These are phyloP conservation scores for Tetrapisispora phaffii DNA, from an alignment of 805 yeast species.

Conservation along the genomic window DNA sequence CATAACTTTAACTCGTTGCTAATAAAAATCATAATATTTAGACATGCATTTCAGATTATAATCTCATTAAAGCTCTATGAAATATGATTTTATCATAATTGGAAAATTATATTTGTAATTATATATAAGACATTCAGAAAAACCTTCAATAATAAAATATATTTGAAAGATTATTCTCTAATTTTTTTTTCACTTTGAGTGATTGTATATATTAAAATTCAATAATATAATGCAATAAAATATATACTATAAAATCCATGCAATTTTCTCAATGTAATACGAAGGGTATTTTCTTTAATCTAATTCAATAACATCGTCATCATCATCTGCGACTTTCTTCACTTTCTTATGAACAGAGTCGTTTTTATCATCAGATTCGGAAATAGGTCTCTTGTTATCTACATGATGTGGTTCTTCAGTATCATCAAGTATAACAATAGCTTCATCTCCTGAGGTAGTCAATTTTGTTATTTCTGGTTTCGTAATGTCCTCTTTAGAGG, in stretches of 20 bases:
- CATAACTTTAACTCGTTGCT: background rate
- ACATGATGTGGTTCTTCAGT: constrained; percentile 25
- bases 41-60: background rate
- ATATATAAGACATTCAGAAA: background rate
- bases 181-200: too few relatives aligned
- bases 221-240: background rate
- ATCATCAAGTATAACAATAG: constrained; percentile 1
- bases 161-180: too few relatives aligned
- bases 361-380: background rate
- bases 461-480: background rate
- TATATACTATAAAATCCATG: too few relatives aligned
- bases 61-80: background rate
- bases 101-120: background rate
- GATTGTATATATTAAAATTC: background rate
- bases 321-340: background rate
- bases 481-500: background rate
- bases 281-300: background rate
- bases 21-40: background rate
- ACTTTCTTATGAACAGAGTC: background rate
- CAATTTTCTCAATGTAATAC: background rate
- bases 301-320: constrained; percentile 12
- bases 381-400: background rate
- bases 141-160: background rate
- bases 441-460: background rate
- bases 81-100: background rate